These are phyloP conservation scores for Hygrocybe punicea DNA, from an alignment of 768 basidiomycete genomes.

Conservation along the genomic window DNA sequence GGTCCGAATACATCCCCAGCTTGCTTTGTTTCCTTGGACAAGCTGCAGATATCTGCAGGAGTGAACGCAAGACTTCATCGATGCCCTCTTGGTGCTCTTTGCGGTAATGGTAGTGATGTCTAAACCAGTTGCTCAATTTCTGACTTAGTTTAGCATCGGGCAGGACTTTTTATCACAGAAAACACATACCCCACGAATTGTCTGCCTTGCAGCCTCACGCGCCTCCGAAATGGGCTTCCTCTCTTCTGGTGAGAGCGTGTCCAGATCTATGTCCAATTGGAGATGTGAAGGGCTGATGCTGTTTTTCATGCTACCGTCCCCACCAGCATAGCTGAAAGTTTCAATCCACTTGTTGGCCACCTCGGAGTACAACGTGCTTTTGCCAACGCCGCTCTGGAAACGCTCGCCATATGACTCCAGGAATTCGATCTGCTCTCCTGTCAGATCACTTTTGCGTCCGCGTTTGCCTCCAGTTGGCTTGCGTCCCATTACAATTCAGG, in stretches of 20 bases:
- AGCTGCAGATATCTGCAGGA: background rate
- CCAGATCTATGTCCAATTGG: background rate
- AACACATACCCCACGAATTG: background rate
- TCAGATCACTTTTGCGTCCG: background rate
- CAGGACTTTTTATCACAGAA: background rate
- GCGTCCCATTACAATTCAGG: background rate
- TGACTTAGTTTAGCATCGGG: background rate
- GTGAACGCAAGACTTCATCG: background rate
- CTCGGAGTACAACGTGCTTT: background rate
- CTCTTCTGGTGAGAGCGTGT: background rate
- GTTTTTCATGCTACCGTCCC: background rate
- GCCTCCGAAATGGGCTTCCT: background rate
- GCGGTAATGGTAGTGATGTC: background rate
- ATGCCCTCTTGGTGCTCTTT: background rate
- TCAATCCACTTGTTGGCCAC: background rate
- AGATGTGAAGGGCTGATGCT: background rate
- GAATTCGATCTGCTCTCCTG: background rate
- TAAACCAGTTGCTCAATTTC: background rate
- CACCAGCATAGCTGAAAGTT: background rate
- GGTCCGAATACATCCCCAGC: background rate
- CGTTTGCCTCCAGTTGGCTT: slow-evolving; percentile 26
- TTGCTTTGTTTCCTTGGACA: background rate
- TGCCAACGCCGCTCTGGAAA: background rate
- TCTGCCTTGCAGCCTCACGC: background rate
- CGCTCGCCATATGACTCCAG: background rate